Evolutionary conservation across 805 yeast species (phyloP).

Genomic region (Ascoidea rubescens): DNA sequence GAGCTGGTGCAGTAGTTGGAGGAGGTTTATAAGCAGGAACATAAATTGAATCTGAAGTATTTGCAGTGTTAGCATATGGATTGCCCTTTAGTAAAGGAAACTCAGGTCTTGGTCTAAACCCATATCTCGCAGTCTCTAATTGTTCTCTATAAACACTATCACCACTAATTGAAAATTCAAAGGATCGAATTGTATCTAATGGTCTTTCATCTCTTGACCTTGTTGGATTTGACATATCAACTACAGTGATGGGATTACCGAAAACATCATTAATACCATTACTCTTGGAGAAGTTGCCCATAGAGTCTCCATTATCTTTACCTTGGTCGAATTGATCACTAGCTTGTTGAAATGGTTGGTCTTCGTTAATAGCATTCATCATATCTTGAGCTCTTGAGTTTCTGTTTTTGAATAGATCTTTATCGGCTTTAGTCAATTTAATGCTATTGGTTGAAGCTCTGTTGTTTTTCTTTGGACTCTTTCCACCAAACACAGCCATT

Average conservation of each 20-base stretch:
- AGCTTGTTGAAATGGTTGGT: constrained; percentile 81
- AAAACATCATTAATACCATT: constrained; percentile 64
- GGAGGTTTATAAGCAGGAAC: constrained; percentile 45
- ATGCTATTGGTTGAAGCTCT: constrained; percentile 22
- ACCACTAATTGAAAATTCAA: constrained; percentile 90
- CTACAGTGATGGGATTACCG: constrained; percentile 64
- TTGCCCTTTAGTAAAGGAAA: constrained; percentile 42
- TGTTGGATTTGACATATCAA: constrained; percentile 89
- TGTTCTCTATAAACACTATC: constrained; percentile 70
- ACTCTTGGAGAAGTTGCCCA: constrained; percentile 24
- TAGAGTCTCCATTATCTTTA: constrained; percentile 21
- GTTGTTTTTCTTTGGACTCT: constrained; percentile 5
- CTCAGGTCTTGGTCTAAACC: constrained; percentile 75
- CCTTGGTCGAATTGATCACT: constrained; percentile 23
- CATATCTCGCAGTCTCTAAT: constrained; percentile 63
- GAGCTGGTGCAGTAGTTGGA: constrained; percentile 16
- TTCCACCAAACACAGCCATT: background rate
- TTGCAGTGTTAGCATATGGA: constrained; percentile 20
- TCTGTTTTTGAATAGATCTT: constrained; percentile 6
- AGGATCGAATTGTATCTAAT: constrained; percentile 83
- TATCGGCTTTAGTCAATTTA: constrained; percentile 28
- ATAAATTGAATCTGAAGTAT: constrained; percentile 16
- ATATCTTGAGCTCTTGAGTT: constrained; percentile 58
- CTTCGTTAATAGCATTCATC: constrained; percentile 83
- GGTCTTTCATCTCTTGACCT: constrained; percentile 93